Conservation (phyloP, 345 rosid genomes). For the Rubroshorea leprosula region DNA sequence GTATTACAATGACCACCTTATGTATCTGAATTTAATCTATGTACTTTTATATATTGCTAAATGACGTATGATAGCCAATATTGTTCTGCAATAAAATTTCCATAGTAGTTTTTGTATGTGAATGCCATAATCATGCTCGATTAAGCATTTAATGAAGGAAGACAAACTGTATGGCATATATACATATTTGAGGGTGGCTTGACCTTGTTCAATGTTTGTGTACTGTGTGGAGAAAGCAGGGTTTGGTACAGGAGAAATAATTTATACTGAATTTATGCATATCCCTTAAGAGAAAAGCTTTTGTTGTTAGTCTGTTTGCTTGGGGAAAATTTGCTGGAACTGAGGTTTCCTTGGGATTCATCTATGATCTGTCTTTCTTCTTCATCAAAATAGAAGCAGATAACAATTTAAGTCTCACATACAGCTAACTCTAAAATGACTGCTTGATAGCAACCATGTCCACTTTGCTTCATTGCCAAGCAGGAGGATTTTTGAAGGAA, state of each 20-base stretch:
- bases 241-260: not conserved
- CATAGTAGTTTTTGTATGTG: too few species aligned
- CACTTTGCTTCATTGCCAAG: conserved; percentile 17
- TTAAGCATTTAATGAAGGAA: too few species aligned
- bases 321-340: conserved; percentile 25
- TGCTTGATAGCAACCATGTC: conserved; percentile 14
- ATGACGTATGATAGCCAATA: too few species aligned
- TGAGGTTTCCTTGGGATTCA: conserved; percentile 23
- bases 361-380: conserved; percentile 1
- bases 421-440: conserved; percentile 30
- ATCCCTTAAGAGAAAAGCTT: conserved; percentile 19
- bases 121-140: too few species aligned
- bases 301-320: conserved; percentile 25
- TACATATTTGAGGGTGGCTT: too few species aligned
- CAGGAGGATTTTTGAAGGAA: not conserved
- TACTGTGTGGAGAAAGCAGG: not conserved
- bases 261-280: not conserved
- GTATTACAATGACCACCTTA: too few species aligned
- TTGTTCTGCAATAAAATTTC: too few species aligned
- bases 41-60: too few species aligned
- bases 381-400: not conserved
- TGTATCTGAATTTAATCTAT: too few species aligned
- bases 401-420: not conserved
- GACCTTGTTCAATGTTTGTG: not conserved
- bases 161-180: conserved; percentile 31